Evolutionary conservation across 345 rosid species (phyloP), one percentile per base, ranked within the genome.

Genomic region (Nephelium lappaceum): DNA sequence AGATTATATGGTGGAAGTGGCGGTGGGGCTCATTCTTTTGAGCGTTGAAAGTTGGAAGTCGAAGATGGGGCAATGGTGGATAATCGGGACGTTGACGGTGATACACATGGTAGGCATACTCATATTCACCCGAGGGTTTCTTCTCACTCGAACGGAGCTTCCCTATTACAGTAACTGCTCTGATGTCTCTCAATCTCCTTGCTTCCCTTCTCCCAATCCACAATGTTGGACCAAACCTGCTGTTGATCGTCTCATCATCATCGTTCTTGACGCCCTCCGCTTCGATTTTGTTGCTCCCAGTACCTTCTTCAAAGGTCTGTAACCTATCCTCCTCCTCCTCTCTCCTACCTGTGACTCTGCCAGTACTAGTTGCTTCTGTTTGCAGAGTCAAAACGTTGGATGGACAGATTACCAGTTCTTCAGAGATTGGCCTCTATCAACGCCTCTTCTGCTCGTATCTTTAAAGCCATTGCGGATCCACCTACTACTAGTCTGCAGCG

Each of bases 401-500:
- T 95, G 99, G 95, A 95, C 71, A 92, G 80, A 73, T 83, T 95
- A 14, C 80, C 73, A 61, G 86, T 93, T 45, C 82, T 95, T 74
- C 97, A 92, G 83, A 90, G 85, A 79, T 67, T 89, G 80, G 97
- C 98, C 11, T 87, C 77, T 78, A 71, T 58, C 24, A 69, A 89
- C 65, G 83, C 90, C 21, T 87, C 95, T 1, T 87, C 97, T 45
- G 91, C 97, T 55, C 92, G 83, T 85, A 90, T 95, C 67, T 95
- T 94, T 84, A 93, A 92, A 83, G 98, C 98, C 63, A 88, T 93
- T 79, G 97, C 98, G n/a, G 97, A 95, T 79, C 99, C 99, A 76
- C 98, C 99, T 25, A 95, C 99, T 1, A 95, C 99, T 9, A 95
- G 97, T 81, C 87, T 94, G 79, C 99, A 93, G 80, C 91, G 99